phyloP scores from a whole-genome alignment of 768 basidiomycete genomes.

The Boletus subparvulus region DNA sequence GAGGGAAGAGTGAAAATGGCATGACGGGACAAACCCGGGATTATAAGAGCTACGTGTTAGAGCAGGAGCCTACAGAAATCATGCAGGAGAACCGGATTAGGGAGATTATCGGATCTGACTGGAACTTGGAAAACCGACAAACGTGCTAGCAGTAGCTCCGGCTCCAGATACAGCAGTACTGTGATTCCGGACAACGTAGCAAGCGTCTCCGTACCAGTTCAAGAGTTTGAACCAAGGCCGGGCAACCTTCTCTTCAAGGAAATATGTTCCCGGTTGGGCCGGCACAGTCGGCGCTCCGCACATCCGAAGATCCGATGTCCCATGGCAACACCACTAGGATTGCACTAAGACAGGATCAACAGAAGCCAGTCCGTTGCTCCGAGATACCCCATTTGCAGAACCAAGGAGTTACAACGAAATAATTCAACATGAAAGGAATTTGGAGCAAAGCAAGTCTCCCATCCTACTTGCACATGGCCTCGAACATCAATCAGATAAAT shows the following conservation, averaged over 20 bases:
- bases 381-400: constrained; percentile 9
- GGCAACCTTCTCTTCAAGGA: not conserved
- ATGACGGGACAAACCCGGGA: constrained; percentile 13
- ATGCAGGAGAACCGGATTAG: constrained; percentile 27
- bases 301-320: not conserved
- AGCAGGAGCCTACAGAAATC: constrained; percentile 20
- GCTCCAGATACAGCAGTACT: too few species aligned
- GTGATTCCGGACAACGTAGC: too few species aligned
- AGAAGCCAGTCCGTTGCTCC: constrained; percentile 1
- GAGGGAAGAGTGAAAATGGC: constrained; percentile 28
- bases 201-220: too few species aligned
- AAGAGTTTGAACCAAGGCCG: not conserved
- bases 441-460: not conserved
- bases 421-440: not conserved
- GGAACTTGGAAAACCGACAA: not conserved
- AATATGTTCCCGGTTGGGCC: too few species aligned
- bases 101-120: constrained; percentile 35
- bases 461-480: not conserved
- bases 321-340: not conserved
- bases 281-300: constrained; percentile 5
- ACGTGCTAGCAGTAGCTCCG: too few species aligned
- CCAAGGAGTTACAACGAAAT: not conserved
- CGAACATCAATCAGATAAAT: constrained; percentile 4
- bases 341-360: not conserved
- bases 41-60: constrained; percentile 31